Conservation (phyloP, 2,329 filamentous ascomycete genomes). For the Coniochaeta sp. region DNA sequence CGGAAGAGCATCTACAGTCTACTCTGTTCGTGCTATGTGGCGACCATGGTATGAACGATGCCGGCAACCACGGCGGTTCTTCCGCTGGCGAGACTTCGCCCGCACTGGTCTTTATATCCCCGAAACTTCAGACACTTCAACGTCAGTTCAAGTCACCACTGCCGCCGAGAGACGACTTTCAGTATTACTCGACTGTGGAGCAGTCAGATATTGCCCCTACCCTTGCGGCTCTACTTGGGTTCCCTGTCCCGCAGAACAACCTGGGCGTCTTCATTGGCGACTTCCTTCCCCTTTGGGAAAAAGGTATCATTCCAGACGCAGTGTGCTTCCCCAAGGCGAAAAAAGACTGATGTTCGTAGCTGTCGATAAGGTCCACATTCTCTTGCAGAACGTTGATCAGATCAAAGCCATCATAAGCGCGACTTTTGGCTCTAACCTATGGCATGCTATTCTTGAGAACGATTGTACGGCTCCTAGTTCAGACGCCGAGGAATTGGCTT, state of each 20-base stretch:
- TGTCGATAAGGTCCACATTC: conserved; percentile 55
- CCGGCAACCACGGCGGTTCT: conserved; percentile 92
- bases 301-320: conserved; percentile 32
- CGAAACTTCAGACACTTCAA: conserved; percentile 60
- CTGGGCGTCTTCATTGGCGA: conserved; percentile 77
- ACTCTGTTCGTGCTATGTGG: conserved; percentile 82
- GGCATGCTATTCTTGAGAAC: conserved; percentile 20
- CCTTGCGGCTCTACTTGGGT: conserved; percentile 74
- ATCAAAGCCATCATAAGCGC: conserved; percentile 70
- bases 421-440: conserved; percentile 51
- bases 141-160: conserved; percentile 41
- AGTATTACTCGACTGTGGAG: conserved; percentile 79
- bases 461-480: conserved; percentile 28
- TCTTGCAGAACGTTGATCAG: conserved; percentile 73
- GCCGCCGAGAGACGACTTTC: conserved; percentile 59
- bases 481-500: conserved; percentile 54
- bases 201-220: conserved; percentile 93
- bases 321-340: no score
- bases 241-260: conserved; percentile 85
- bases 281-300: conserved; percentile 70
- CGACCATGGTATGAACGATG: conserved; percentile 99
- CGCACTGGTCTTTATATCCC: conserved; percentile 83
- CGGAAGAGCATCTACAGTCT: conserved; percentile 60
- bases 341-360: conserved; percentile 17
- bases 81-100: conserved; percentile 91